These are phyloP conservation scores for Metschnikowia matae DNA, from an alignment of 805 yeast species.

Conservation along the genomic window DNA sequence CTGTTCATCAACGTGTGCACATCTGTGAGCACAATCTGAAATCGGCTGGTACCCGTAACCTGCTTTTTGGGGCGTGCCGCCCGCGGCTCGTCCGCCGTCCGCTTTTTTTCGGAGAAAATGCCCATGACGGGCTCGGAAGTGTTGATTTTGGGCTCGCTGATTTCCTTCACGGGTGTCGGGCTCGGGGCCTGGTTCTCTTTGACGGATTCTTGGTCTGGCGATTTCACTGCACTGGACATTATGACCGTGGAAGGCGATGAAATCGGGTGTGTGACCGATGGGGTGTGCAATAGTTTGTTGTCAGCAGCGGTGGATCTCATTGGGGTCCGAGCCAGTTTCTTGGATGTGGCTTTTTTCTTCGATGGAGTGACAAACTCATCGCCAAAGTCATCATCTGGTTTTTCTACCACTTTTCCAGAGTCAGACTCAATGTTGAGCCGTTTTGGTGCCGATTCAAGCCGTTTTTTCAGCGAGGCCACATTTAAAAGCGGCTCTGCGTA, in stretches of 20 bases:
- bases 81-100: slow-evolving; percentile 5
- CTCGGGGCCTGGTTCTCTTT: slow-evolving; percentile 24
- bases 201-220: slow-evolving; percentile 12
- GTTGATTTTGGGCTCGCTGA: slow-evolving; percentile 6
- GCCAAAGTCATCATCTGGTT: slow-evolving; percentile 12
- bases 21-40: slow-evolving; percentile 20
- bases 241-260: slow-evolving; percentile 44
- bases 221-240: slow-evolving; percentile 28
- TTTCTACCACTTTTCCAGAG: slow-evolving; percentile 20
- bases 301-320: slow-evolving; percentile 9
- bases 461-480: slow-evolving; percentile 16
- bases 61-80: slow-evolving; percentile 12
- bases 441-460: slow-evolving; percentile 14
- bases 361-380: slow-evolving; percentile 34
- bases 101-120: slow-evolving; percentile 28
- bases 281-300: slow-evolving; percentile 25
- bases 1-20: slow-evolving; percentile 21
- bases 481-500: slow-evolving; percentile 15
- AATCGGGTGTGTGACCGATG: slow-evolving; percentile 27
- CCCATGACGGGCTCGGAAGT: slow-evolving; percentile 36
- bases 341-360: slow-evolving; percentile 23
- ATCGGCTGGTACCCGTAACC: slow-evolving; percentile 11
- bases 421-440: slow-evolving; percentile 35
- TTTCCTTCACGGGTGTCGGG: slow-evolving; percentile 36
- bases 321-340: slow-evolving; percentile 21